Evolutionary conservation across 768 basidiomycete species (phyloP).

Genomic region (Crassisporium funariophilum): DNA sequence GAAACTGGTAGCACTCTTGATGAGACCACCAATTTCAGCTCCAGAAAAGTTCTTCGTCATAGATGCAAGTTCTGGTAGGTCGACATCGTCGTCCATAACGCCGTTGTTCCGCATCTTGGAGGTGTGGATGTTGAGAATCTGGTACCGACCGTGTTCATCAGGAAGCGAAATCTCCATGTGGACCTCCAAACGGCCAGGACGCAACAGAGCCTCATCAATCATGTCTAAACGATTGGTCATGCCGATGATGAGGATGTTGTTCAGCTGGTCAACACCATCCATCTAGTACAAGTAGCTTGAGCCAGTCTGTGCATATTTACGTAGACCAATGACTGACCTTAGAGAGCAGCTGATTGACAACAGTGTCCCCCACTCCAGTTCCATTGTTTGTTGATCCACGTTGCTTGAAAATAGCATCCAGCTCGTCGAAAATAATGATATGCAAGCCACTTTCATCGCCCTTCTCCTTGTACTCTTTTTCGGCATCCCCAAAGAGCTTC

Average conservation of each 20-base stretch:
- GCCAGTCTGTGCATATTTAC: background rate
- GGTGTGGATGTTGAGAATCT: constrained; percentile 96
- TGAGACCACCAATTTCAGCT: constrained; percentile 92
- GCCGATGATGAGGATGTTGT: constrained; percentile 98
- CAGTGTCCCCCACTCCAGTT: constrained; percentile 98
- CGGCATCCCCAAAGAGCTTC: constrained; percentile 97
- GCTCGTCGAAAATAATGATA: constrained; percentile 99
- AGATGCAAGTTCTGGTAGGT: constrained; percentile 77
- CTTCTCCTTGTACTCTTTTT: constrained; percentile 99
- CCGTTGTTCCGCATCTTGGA: constrained; percentile 89
- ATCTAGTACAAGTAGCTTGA: constrained; percentile 54
- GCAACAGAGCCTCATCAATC: constrained; percentile 97
- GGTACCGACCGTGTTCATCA: constrained; percentile 87
- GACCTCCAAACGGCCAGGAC: constrained; percentile 97
- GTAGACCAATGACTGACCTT: constrained; percentile 57
- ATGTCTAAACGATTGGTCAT: constrained; percentile 99
- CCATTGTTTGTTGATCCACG: constrained; percentile 90
- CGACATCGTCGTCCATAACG: constrained; percentile 86
- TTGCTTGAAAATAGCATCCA: constrained; percentile 99
- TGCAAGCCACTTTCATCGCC: constrained; percentile 96
- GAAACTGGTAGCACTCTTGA: constrained; percentile 98
- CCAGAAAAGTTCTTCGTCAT: constrained; percentile 97
- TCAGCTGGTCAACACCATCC: constrained; percentile 98
- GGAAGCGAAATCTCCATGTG: constrained; percentile 99
- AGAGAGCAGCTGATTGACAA: constrained; percentile 97